These are phyloP conservation scores for Exophiala alcalophila DNA, from an alignment of 2,329 filamentous ascomycete genomes.

Conservation along the genomic window DNA sequence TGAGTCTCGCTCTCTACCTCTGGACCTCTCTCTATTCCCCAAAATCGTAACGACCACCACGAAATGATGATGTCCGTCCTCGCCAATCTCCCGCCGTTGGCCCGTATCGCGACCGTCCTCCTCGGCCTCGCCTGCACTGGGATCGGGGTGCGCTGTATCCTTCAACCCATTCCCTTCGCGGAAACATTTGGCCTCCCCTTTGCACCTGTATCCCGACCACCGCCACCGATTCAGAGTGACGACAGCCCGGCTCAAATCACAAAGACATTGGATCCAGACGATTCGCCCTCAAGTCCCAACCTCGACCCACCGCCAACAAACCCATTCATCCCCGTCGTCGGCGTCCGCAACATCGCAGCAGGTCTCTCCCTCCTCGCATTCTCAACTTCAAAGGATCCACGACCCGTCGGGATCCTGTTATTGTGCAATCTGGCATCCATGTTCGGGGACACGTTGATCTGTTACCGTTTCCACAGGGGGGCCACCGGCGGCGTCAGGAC, in stretches of 20 bases:
- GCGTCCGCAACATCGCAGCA: slow-evolving; percentile 8
- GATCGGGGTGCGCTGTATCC: not conserved
- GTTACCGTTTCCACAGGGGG: slow-evolving; percentile 2
- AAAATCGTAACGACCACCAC: too few relatives aligned
- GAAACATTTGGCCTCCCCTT: slow-evolving; percentile 6
- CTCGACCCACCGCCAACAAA: too few relatives aligned
- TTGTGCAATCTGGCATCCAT: slow-evolving; percentile 10
- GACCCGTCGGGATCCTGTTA: slow-evolving; percentile 3
- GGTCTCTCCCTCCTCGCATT: slow-evolving; percentile 6
- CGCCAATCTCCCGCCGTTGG: too few relatives aligned
- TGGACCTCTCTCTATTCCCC: too few relatives aligned
- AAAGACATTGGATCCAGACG: not conserved
- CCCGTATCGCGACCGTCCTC: too few relatives aligned
- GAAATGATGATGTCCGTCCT: too few relatives aligned
- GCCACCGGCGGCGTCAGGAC: not conserved
- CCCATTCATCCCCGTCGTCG: slow-evolving; percentile 6
- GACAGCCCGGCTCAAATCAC: too few relatives aligned
- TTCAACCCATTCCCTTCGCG: not conserved
- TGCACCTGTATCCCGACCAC: too few relatives aligned
- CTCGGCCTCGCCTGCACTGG: slow-evolving; percentile 1
- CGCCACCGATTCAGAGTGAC: too few relatives aligned
- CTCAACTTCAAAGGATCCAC: not conserved
- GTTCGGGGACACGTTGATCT: slow-evolving; percentile 3
- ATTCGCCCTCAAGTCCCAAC: not conserved
- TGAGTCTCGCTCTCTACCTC: too few relatives aligned